Evolutionary conservation across 441 rosid species (phyloP).

Genomic region (Euphorbia schlechtendalii): DNA sequence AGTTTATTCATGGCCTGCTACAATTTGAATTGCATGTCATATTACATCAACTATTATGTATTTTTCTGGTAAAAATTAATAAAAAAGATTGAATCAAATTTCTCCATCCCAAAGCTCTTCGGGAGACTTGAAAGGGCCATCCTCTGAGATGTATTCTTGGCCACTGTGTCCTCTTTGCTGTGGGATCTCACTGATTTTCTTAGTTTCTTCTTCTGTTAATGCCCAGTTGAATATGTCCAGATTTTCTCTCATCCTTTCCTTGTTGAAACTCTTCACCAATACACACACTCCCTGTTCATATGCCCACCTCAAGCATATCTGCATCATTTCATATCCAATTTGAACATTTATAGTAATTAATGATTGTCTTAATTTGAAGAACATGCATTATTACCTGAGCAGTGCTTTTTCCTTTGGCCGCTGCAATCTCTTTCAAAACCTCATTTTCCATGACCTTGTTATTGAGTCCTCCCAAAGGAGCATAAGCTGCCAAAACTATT

Average conservation of each 20-base stretch:
- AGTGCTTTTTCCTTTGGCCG: conserved; percentile 8
- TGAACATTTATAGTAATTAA: not conserved
- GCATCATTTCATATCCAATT: not conserved
- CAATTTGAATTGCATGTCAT: not conserved
- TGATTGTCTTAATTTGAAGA: not conserved
- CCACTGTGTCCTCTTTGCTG: conserved; percentile 9
- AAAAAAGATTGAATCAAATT: not conserved
- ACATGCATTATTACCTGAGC: conserved; percentile 10
- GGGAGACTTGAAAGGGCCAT: conserved; percentile 13
- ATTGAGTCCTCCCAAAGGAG: conserved; percentile 15
- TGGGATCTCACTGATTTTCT: conserved; percentile 3
- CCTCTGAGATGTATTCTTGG: conserved; percentile 7
- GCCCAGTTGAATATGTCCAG: conserved; percentile 17
- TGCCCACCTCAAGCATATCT: conserved; percentile 17
- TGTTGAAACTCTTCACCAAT: conserved; percentile 16
- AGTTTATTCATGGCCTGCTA: not conserved
- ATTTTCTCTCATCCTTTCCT: conserved; percentile 15
- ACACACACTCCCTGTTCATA: conserved; percentile 12
- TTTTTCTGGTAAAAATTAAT: too few species aligned
- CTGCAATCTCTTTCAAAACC: conserved; percentile 21
- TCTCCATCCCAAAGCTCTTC: conserved; percentile 18
- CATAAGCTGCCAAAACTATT: conserved; percentile 24
- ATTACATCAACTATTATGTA: too few species aligned
- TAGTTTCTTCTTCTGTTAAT: conserved; percentile 9
- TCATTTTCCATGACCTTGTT: conserved; percentile 23